Evolutionary conservation across 331 rosid genomes (phyloP), one percentile per base, ranked within the genome.

Genomic region (Malus hybrid): DNA sequence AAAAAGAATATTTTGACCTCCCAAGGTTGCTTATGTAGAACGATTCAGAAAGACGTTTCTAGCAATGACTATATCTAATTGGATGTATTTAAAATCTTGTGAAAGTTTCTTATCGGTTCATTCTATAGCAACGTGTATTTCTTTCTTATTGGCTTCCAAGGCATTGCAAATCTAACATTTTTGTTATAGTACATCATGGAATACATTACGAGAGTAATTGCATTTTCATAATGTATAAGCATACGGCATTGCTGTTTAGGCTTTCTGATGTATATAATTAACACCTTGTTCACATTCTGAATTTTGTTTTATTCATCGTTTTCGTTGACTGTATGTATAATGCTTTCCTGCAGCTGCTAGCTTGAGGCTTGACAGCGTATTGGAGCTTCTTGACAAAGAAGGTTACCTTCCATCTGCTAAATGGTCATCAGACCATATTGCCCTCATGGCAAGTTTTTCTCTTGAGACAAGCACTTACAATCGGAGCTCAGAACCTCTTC

Each of bases 351-450:
- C 77, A 81, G 88, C 3, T 69, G 19, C 75, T 65, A 75, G 50
- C 56, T 63, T 81, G 79, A 62, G 56, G 68, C 70, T 81, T 71
- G 85, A 81, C 33, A 75, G 74, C 63, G 52, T 79, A 24, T 60
- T 85, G 79, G 86, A 85, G 60, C 86, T 79, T 63, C 72, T 79
- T 24, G 77, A 67, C 68, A 19, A 2, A 8, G 18, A 55, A 27
- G 65, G 39, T 48, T 1, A 71, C 54, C 71, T 81, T 78, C 85
- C 88, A 39, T 84, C 85, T 14, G 19, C 60, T 56, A 2, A 19
- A 36, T 84, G 79, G 79, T 70, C 81, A 6, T 84, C 83, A 63
- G 83, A 84, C 31, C 78, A 78, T 71, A 78, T 78, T 42, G 88
- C 88, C 42, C 77, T 81, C 52, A 75, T 78, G 79, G 85, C 68